phyloP scores from a whole-genome alignment of 2,329 filamentous ascomycete genomes.

The Trichoderma koningiopsis region DNA sequence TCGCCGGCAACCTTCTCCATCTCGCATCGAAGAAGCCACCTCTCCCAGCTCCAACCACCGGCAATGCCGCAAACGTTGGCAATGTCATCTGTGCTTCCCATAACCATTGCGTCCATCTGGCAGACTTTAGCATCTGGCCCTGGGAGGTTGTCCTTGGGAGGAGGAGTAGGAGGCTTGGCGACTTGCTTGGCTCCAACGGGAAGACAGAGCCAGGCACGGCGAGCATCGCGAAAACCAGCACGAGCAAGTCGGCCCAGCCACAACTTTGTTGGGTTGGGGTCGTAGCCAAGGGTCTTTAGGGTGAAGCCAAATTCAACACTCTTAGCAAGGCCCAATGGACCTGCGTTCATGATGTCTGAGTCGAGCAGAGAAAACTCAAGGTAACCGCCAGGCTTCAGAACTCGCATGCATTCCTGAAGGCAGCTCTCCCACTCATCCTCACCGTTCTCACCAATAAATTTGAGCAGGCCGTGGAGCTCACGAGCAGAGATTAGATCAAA shows the following conservation, averaged over 20 bases:
- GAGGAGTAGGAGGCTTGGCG: slow-evolving; percentile 36
- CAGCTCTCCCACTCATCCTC: slow-evolving; percentile 88
- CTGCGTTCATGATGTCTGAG: slow-evolving; percentile 84
- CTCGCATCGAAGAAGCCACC: slow-evolving; percentile 88
- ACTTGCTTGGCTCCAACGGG: slow-evolving; percentile 67
- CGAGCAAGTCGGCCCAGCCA: slow-evolving; percentile 75
- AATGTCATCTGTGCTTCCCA: slow-evolving; percentile 69
- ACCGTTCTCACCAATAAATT: slow-evolving; percentile 66
- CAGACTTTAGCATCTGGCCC: slow-evolving; percentile 48
- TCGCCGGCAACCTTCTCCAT: slow-evolving; percentile 77
- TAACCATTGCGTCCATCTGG: slow-evolving; percentile 63
- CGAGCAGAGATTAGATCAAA: slow-evolving; percentile 93
- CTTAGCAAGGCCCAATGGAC: slow-evolving; percentile 76
- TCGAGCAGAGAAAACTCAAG: slow-evolving; percentile 90
- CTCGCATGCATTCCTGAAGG: slow-evolving; percentile 81
- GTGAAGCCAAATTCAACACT: slow-evolving; percentile 91
- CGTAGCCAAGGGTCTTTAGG: slow-evolving; percentile 86
- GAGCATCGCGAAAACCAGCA: slow-evolving; percentile 77
- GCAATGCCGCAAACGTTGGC: slow-evolving; percentile 79
- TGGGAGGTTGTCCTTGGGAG: slow-evolving; percentile 41
- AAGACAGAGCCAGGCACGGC: slow-evolving; percentile 85
- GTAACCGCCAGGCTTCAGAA: slow-evolving; percentile 90
- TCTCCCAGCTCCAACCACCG: slow-evolving; percentile 91
- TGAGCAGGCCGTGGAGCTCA: slow-evolving; percentile 81
- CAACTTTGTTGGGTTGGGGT: slow-evolving; percentile 77